Base-by-base conservation (phyloP, 805 yeast species). In the Lachancea cidri region DNA sequence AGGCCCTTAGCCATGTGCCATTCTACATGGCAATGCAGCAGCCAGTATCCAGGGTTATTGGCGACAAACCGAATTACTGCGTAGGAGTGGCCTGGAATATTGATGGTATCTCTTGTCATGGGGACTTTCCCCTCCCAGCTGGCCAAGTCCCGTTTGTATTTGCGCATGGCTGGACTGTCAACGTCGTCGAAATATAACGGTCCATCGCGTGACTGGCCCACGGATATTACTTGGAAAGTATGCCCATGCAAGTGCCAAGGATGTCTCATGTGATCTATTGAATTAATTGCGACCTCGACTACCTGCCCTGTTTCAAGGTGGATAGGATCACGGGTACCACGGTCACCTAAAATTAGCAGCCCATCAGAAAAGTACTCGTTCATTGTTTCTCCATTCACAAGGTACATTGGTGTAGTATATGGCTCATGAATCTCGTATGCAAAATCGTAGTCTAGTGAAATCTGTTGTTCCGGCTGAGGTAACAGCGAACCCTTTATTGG, bases 11-110 rank as follows among this genome's bases (percentile, higher is more conserved):
- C 74, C 58, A 80, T 71, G 58, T 80, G 86, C 79, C 83, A 80
- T 53, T 80, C 85, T 36, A 79, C 72, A 52, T 82, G 88, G 60
- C 94, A 84, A 57, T 84, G 94, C 70, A 84, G 74, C 35, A 81
- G 71, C 94, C 94, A 84, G 20, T 79, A 72, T 16, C 94, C 93
- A 2, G 88, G 86, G 49, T 79, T 78, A 47, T 78, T 73, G 5
- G 88, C 77, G 42, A 64, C 66, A 54, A 83, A 77, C 42, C 93
- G 67, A 30, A 61, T 67, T 66, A 59, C 83, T 35, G 77, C 66
- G 57, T 73, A 72, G 3, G 83, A 80, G 48, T 73, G 72, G 19
- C 80, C 74, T 17, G 74, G 68, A n/a, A 83, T 78, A 49, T 72
- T 67, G 24, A 77, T 73, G 3, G 84, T 78, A 56, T 83, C 91